These are phyloP conservation scores for Termitomyces sp. DNA, from an alignment of 768 basidiomycete species.

Conservation along the genomic window DNA sequence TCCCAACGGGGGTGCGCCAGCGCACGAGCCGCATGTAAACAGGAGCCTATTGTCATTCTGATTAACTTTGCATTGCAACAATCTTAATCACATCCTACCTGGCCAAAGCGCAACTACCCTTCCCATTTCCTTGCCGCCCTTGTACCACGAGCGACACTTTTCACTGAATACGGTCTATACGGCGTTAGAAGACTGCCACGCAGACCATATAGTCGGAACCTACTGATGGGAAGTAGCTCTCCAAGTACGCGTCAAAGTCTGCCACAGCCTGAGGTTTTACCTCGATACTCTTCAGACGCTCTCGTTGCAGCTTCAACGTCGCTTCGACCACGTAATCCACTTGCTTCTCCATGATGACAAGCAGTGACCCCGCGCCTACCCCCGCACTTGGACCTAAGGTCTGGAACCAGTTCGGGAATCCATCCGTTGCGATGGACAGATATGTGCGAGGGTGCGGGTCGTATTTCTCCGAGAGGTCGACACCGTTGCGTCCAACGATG, in stretches of 20 bases:
- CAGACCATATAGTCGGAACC: neutral
- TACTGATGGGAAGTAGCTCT: constrained; percentile 48
- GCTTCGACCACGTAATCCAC: constrained; percentile 54
- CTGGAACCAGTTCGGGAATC: constrained; percentile 70
- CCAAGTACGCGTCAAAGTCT: constrained; percentile 59
- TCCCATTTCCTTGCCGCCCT: constrained; percentile 55
- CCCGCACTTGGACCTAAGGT: constrained; percentile 52
- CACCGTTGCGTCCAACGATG: constrained; percentile 50
- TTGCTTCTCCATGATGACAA: constrained; percentile 51
- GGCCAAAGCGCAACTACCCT: constrained; percentile 59
- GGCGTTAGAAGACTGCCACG: neutral
- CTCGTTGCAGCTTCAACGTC: constrained; percentile 57
- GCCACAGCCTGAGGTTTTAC: constrained; percentile 54
- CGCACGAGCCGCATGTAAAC: constrained; percentile 44
- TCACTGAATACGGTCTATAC: constrained; percentile 52
- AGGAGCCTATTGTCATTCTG: constrained; percentile 35
- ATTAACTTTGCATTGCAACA: neutral
- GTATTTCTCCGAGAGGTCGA: constrained; percentile 50
- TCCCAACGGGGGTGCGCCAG: constrained; percentile 61
- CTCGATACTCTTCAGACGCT: constrained; percentile 59
- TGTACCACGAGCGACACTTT: constrained; percentile 64
- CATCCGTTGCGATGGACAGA: constrained; percentile 53
- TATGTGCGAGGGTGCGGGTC: constrained; percentile 55
- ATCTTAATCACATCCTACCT: constrained; percentile 26
- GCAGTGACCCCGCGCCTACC: constrained; percentile 52